phyloP scores from a whole-genome alignment of 2,329 filamentous ascomycete genomes.

The Trichoderma sp. region DNA sequence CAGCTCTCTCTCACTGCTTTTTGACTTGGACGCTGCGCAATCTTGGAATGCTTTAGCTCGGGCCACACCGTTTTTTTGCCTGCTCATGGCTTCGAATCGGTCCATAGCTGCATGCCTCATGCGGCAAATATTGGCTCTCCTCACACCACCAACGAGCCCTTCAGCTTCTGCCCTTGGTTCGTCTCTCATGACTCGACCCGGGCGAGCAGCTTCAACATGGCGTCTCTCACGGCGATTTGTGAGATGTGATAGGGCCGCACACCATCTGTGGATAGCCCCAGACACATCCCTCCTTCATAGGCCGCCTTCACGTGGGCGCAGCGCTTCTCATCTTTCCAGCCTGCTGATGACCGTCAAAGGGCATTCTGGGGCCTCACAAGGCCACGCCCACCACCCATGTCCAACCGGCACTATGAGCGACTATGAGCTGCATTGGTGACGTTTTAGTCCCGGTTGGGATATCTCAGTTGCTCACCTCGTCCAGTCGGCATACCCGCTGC shows the following conservation, averaged over 20 bases:
- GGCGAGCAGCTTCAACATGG: neutral
- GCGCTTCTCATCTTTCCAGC: conserved; percentile 28
- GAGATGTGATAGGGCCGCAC: conserved; percentile 17
- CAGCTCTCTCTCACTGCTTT: neutral
- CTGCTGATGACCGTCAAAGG: conserved; percentile 33
- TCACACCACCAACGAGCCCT: conserved; percentile 9
- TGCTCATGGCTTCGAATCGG: neutral
- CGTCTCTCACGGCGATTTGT: neutral
- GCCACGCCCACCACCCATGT: conserved; percentile 30
- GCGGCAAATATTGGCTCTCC: conserved; percentile 1
- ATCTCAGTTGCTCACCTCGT: neutral
- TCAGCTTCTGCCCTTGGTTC: neutral
- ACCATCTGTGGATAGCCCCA: conserved; percentile 15
- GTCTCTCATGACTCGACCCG: conserved; percentile 15
- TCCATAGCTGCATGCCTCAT: neutral
- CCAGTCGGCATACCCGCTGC: conserved; percentile 25
- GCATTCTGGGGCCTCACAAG: conserved; percentile 33
- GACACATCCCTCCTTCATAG: conserved; percentile 25
- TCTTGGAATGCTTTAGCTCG: conserved; percentile 5
- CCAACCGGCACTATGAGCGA: conserved; percentile 4
- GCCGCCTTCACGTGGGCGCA: conserved; percentile 35
- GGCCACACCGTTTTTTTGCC: neutral
- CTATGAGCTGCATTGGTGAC: conserved; percentile 26
- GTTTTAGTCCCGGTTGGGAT: neutral
- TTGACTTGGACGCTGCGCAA: neutral